Conservation (phyloP, 768 basidiomycete genomes). For the Hemileccinum impolitum region DNA sequence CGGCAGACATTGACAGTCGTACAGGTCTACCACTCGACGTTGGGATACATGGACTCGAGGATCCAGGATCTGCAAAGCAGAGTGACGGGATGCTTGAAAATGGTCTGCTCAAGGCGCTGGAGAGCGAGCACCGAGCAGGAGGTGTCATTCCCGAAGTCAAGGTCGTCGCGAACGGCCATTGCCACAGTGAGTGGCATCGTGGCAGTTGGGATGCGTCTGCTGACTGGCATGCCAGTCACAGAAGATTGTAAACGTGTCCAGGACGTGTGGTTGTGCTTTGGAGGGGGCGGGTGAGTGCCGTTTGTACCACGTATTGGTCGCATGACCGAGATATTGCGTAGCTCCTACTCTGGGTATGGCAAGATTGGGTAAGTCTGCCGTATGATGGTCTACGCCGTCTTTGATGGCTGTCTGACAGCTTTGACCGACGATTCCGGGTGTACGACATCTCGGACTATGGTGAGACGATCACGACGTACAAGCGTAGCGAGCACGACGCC, state of each 20-base stretch:
- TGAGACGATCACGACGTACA: slow-evolving; percentile 88
- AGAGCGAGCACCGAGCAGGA: slow-evolving; percentile 59
- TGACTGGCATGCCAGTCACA: slow-evolving; percentile 51
- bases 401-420: too few relatives aligned
- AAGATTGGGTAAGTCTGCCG: slow-evolving; percentile 59
- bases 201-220: neutral
- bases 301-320: neutral
- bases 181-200: slow-evolving; percentile 56
- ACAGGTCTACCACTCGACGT: slow-evolving; percentile 65
- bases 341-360: slow-evolving; percentile 81
- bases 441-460: slow-evolving; percentile 88
- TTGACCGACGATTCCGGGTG: slow-evolving; percentile 88
- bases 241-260: slow-evolving; percentile 84
- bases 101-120: slow-evolving; percentile 66
- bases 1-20: slow-evolving; percentile 60
- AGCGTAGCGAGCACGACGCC: slow-evolving; percentile 70
- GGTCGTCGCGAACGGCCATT: slow-evolving; percentile 87
- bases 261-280: slow-evolving; percentile 91
- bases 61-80: slow-evolving; percentile 57
- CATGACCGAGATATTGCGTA: slow-evolving; percentile 21
- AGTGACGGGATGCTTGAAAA: slow-evolving; percentile 85
- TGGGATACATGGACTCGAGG: slow-evolving; percentile 61
- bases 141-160: slow-evolving; percentile 68
- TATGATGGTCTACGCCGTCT: neutral
- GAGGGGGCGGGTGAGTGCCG: slow-evolving; percentile 68